Evolutionary conservation across 2,329 filamentous ascomycete genomes (phyloP), one percentile per base, ranked within the genome.

Genomic region (Fusarium algeriense): DNA sequence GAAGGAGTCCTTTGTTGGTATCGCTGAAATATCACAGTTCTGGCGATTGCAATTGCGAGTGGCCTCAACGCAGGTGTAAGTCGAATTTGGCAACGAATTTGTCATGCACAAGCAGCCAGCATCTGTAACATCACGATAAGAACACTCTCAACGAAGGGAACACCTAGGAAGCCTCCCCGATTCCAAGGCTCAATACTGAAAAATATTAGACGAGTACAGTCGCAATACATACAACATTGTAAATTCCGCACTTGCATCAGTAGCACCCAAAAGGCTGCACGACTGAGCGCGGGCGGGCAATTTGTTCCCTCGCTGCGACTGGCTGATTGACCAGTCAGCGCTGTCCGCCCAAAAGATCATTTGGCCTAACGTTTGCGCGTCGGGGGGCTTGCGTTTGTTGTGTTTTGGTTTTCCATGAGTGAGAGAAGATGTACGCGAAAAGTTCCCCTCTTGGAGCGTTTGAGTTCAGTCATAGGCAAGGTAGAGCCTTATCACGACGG

Each of bases 1-100:
- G 66, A 41, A 52, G 40, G 71, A 61, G 74, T 76, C 63, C 44
- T 73, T 60, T 64, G 69, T 53, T 76, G 69, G 76, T 77, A 78
- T 76, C 60, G 61, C 69, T 73, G 60, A 58, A 78, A 70, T 73
- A 75, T 74, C 72, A 56, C 55, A 62, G 70, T 58, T 45, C 58
- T 48, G 57, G 66, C 45, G 53, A 62, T 62, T 58, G 58, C n/a
- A 63, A 45, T 71, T 60, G 48, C 34, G 63, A 73, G 65, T 54
- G 58, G 60, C 53, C 37, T 54, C 38, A 30, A 46, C 46, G 45
- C 45, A n/a, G 34, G 53, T 58, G 50, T 53, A 55, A 67, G 71
- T 61, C 46, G 46, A 45, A 50, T 61, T 43, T 40, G 48, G 43
- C 61, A 66, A 53, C 70, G 63, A 68, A 74, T 55, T 66, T 60